These are phyloP conservation scores for Candida peoriensis DNA, from an alignment of 805 yeast genomes.

Conservation along the genomic window DNA sequence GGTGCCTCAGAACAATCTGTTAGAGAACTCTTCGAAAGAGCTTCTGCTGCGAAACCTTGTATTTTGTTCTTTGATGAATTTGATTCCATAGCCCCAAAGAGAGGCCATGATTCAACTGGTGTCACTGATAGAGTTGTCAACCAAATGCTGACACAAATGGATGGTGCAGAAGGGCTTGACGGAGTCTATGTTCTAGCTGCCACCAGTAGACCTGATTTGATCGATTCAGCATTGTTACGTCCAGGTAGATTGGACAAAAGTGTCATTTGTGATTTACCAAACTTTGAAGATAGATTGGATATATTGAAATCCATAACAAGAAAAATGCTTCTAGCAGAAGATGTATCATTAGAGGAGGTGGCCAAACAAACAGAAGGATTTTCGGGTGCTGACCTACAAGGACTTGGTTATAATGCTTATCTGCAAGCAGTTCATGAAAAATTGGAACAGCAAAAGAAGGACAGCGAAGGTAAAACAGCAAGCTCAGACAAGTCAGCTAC, in stretches of 20 bases:
- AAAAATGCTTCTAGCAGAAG: constrained; percentile 52
- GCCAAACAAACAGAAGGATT: constrained; percentile 67
- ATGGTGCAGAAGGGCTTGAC: constrained; percentile 96
- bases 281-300: constrained; percentile 61
- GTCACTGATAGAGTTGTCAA: constrained; percentile 97
- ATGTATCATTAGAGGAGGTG: constrained; percentile 47
- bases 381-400: constrained; percentile 95
- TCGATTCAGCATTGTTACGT: constrained; percentile 89
- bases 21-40: constrained; percentile 88
- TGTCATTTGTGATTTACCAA: constrained; percentile 86
- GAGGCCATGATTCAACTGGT: constrained; percentile 97
- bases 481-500: constrained; percentile 7
- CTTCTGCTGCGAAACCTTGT: constrained; percentile 93
- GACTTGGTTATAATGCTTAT: constrained; percentile 86
- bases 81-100: constrained; percentile 94
- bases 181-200: constrained; percentile 97
- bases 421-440: constrained; percentile 76
- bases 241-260: constrained; percentile 96
- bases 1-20: constrained; percentile 97
- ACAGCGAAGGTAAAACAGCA: constrained; percentile 18
- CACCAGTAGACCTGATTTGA: constrained; percentile 91
- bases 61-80: constrained; percentile 91
- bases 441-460: constrained; percentile 42
- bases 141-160: constrained; percentile 96
- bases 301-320: constrained; percentile 55